Evolutionary conservation across 441 rosid genomes (phyloP).

Genomic region (Mallotus repandus): DNA sequence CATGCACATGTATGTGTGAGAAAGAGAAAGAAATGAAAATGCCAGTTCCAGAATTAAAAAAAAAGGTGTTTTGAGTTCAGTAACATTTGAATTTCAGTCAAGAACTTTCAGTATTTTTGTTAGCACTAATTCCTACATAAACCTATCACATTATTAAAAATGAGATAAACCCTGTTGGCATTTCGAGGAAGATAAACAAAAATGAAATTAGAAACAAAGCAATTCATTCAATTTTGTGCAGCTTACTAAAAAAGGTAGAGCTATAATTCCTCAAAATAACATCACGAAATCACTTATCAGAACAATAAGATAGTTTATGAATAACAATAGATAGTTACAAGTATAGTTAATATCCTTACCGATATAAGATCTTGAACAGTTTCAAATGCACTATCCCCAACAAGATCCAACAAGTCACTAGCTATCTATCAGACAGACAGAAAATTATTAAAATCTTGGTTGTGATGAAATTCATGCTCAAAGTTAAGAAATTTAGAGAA

Average conservation of each 20-base stretch:
- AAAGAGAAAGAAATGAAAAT: neutral
- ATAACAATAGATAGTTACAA: neutral
- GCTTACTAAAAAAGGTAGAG: neutral
- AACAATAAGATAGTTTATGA: neutral
- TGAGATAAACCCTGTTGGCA: neutral
- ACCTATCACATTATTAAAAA: neutral
- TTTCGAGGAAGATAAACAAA: neutral
- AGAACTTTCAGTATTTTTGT: neutral
- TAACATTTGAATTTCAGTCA: neutral
- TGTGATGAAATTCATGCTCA: conserved; percentile 16
- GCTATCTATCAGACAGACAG: conserved; percentile 57
- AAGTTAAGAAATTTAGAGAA: conserved; percentile 19
- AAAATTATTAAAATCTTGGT: conserved; percentile 16
- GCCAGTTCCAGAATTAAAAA: neutral
- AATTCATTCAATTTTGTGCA: neutral
- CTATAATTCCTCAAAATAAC: neutral
- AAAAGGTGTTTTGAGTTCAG: neutral
- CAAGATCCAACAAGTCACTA: conserved; percentile 87
- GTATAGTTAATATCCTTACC: conserved; percentile 42
- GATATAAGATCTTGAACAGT: conserved; percentile 78
- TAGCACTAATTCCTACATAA: neutral
- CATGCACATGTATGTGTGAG: neutral
- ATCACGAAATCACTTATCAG: neutral
- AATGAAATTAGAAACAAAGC: neutral
- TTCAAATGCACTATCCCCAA: conserved; percentile 91